phyloP scores from a whole-genome alignment of 2,329 filamentous ascomycete species.

The Fusarium pseudograminearum region DNA sequence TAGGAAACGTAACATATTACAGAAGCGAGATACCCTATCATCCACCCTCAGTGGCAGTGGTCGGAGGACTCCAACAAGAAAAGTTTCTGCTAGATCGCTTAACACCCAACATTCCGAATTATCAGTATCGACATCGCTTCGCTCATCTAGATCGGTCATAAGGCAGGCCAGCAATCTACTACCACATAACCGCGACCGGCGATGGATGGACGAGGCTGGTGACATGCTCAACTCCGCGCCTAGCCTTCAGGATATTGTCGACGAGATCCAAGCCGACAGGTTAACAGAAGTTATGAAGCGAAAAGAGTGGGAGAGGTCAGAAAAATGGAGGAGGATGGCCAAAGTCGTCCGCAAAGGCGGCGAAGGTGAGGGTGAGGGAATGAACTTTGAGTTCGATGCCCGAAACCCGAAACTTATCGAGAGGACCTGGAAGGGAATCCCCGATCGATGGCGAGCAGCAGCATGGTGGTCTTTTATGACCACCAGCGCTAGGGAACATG shows the following conservation, averaged over 20 bases:
- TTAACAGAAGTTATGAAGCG: constrained; percentile 68
- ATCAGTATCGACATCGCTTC: constrained; percentile 61
- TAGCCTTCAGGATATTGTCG: constrained; percentile 66
- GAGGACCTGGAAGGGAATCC: constrained; percentile 97
- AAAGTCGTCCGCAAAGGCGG: constrained; percentile 64
- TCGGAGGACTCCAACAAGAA: constrained; percentile 63
- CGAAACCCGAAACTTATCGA: constrained; percentile 87
- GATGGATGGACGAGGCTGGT: constrained; percentile 73
- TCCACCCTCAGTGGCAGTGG: constrained; percentile 55
- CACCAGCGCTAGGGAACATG: constrained; percentile 75
- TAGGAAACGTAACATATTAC: constrained; percentile 60
- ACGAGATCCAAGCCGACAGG: constrained; percentile 66
- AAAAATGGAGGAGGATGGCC: constrained; percentile 77
- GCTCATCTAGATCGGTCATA: constrained; percentile 66
- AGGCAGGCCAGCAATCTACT: constrained; percentile 70
- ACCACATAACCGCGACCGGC: constrained; percentile 70
- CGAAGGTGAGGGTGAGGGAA: constrained; percentile 67
- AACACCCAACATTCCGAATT: constrained; percentile 68
- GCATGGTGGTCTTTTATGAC: constrained; percentile 96
- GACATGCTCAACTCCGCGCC: constrained; percentile 73
- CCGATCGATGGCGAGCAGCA: constrained; percentile 91
- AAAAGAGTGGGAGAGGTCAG: constrained; percentile 72
- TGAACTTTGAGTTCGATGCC: constrained; percentile 80
- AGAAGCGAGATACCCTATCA: constrained; percentile 56
- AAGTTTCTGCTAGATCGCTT: constrained; percentile 69